A percentile compares a stretch with the other conserved stretches of the same genome.
phyloP scores from a whole-genome alignment of 2,329 filamentous ascomycete genomes.

The Stagonosporopsis rhizophila region DNA sequence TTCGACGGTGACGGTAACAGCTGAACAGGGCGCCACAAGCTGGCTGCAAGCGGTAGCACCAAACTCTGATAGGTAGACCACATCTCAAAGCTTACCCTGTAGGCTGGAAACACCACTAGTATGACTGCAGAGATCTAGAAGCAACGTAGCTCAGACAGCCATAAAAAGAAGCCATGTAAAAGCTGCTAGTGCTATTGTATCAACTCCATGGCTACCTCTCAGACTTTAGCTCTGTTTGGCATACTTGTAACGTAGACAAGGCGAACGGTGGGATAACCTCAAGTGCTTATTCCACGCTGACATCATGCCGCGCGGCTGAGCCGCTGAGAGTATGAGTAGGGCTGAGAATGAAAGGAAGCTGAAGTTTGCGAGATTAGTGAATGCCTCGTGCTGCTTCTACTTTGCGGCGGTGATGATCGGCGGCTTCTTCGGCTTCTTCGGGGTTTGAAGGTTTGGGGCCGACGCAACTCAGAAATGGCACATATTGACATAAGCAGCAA shows the following conservation, averaged over 20 bases:
- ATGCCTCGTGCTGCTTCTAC: not conserved
- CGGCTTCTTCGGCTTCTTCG: constrained; percentile 7
- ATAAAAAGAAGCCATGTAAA: not conserved
- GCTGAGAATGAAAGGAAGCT: not conserved
- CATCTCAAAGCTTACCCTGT: not conserved
- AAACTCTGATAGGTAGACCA: not conserved
- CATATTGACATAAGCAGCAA: not conserved
- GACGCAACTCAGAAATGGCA: not conserved
- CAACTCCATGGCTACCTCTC: not conserved
- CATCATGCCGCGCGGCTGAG: not conserved
- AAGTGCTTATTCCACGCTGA: not conserved
- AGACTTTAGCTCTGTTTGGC: not conserved
- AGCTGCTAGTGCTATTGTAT: too few species aligned
- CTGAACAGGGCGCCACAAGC: constrained; percentile 6
- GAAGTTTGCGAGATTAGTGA: not conserved
- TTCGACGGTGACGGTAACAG: constrained; percentile 1
- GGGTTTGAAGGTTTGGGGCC: not conserved
- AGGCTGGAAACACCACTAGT: not conserved
- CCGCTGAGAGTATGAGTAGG: not conserved
- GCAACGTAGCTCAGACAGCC: not conserved
- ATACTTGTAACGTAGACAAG: too few species aligned
- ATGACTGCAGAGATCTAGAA: not conserved
- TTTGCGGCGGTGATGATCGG: not conserved
- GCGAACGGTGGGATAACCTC: not conserved
- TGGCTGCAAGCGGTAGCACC: not conserved